Conservation (phyloP, 2,329 filamentous ascomycete species). For the Colletotrichum sp. region DNA sequence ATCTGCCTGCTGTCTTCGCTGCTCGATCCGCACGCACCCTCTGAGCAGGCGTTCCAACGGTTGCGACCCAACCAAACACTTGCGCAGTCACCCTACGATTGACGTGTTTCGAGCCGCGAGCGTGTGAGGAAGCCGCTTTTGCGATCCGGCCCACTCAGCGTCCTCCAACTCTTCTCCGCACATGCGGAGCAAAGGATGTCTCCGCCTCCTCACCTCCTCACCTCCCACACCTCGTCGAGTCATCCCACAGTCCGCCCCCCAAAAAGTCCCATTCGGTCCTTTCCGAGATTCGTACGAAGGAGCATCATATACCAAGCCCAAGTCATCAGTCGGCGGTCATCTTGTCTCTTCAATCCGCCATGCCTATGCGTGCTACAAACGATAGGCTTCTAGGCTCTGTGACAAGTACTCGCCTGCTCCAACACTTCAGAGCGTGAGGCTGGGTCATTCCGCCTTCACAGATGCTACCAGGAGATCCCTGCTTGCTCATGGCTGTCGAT, state of each 20-base stretch:
- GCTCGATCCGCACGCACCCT: neutral
- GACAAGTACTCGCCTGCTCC: neutral
- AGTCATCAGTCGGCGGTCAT: neutral
- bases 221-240: neutral
- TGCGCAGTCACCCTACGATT: neutral
- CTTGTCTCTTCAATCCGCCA: neutral
- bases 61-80: neutral
- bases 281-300: neutral
- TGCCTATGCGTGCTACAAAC: neutral
- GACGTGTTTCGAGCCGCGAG: neutral
- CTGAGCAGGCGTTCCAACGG: neutral
- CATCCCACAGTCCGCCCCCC: neutral
- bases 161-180: constrained; percentile 14
- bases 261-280: constrained; percentile 1
- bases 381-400: neutral
- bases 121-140: constrained; percentile 6
- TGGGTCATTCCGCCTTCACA: neutral
- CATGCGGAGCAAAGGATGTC: constrained; percentile 10
- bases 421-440: neutral
- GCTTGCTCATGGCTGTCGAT: neutral
- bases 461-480: neutral
- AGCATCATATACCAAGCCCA: neutral
- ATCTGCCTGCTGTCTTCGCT: neutral
- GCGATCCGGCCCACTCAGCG: constrained; percentile 10
- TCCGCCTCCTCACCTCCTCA: constrained; percentile 5